Evolutionary conservation across 352 stramenopile species (phyloP).

Genomic region (Phytophthora aleatoria): DNA sequence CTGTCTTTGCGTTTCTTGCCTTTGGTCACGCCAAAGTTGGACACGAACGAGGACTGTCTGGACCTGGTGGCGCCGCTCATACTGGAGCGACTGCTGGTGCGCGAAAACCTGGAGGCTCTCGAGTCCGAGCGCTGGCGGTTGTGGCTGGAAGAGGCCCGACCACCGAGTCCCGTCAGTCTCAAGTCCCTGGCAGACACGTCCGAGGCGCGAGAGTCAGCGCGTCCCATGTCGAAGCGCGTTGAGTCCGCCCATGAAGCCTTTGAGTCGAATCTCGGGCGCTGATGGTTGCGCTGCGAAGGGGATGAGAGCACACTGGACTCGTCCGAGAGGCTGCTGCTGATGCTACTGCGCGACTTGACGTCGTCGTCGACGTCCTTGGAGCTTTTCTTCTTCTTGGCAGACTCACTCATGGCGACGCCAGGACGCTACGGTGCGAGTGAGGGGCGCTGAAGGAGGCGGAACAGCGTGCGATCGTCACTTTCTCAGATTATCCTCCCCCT

Average conservation of each 20-base stretch:
- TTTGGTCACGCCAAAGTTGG: constrained; percentile 77
- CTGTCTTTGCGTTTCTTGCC: constrained; percentile 64
- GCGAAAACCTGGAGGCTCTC: constrained; percentile 61
- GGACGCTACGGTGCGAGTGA: not conserved
- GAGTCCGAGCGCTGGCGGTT: constrained; percentile 69
- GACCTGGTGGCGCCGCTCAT: constrained; percentile 33
- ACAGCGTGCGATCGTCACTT: constrained; percentile 48
- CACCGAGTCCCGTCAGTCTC: constrained; percentile 59
- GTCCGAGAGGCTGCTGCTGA: constrained; percentile 54
- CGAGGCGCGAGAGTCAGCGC: constrained; percentile 79
- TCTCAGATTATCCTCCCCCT: constrained; percentile 18
- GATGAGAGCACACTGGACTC: constrained; percentile 62
- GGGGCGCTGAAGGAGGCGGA: constrained; percentile 28
- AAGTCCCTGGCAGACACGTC: constrained; percentile 73
- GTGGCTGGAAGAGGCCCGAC: constrained; percentile 22
- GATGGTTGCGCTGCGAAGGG: constrained; percentile 42
- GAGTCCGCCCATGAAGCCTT: constrained; percentile 86
- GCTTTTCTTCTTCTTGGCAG: constrained; percentile 30
- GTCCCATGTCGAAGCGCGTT: constrained; percentile 86
- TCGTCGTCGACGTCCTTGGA: constrained; percentile 7
- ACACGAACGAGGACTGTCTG: constrained; percentile 73
- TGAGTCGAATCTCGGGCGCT: constrained; percentile 80
- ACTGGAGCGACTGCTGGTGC: constrained; percentile 49
- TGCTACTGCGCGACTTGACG: constrained; percentile 18
- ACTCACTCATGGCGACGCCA: constrained; percentile 4